phyloP scores from a whole-genome alignment of 2,329 filamentous ascomycete species.

The Cadophora sp. region DNA sequence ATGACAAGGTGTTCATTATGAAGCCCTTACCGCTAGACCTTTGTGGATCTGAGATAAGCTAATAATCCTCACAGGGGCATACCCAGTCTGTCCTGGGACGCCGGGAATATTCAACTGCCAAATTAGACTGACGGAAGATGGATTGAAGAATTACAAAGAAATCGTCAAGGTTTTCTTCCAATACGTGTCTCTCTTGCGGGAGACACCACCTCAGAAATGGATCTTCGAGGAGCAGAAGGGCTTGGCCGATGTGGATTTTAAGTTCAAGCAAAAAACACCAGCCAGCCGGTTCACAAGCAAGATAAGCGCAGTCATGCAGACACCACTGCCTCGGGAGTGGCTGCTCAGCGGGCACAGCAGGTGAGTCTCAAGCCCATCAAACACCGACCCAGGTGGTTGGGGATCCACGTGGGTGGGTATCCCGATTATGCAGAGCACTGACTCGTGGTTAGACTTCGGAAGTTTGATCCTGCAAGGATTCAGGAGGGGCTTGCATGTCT shows the following conservation, averaged over 20 bases:
- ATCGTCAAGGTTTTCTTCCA: constrained; percentile 73
- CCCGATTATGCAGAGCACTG: constrained; percentile 22
- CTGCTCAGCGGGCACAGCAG: constrained; percentile 81
- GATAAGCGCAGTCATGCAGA: constrained; percentile 89
- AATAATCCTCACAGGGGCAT: constrained; percentile 52
- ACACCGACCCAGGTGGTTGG: background rate
- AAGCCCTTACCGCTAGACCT: background rate
- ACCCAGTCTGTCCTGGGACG: constrained; percentile 67
- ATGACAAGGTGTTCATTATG: background rate
- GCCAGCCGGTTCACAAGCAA: constrained; percentile 89
- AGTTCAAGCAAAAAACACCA: constrained; percentile 90
- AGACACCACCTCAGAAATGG: constrained; percentile 85
- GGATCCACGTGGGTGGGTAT: background rate
- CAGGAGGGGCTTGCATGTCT: constrained; percentile 75
- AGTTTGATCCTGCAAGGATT: constrained; percentile 82
- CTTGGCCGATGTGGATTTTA: constrained; percentile 92
- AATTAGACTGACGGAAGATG: constrained; percentile 71
- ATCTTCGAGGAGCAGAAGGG: constrained; percentile 92
- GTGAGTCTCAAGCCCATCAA: constrained; percentile 26
- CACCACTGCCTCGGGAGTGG: constrained; percentile 84
- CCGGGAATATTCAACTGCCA: constrained; percentile 71
- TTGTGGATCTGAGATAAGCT: constrained; percentile 10
- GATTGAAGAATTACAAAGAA: constrained; percentile 62
- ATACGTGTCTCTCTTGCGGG: constrained; percentile 86
- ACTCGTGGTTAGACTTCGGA: constrained; percentile 59